Percentiles rank a stretch among this genome's conserved stretches.
phyloP scores from a whole-genome alignment of 345 rosid species.

The Limnanthes douglasii region DNA sequence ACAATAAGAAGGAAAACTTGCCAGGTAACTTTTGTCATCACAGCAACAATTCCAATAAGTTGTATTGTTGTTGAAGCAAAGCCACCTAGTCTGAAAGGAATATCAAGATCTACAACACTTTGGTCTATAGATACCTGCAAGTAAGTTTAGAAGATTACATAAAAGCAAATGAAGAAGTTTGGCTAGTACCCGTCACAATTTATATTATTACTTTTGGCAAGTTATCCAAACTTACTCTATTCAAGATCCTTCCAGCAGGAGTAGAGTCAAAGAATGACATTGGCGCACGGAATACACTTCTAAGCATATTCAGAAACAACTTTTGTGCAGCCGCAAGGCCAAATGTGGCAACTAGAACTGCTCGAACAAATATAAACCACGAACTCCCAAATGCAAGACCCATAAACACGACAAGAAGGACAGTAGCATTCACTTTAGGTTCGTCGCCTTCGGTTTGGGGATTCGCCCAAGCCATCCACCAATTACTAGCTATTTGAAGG shows the following conservation, averaged over 20 bases:
- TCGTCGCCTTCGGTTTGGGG: constrained; percentile 92
- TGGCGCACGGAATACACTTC: constrained; percentile 88
- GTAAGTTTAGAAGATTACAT: constrained; percentile 3
- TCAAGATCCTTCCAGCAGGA: constrained; percentile 93
- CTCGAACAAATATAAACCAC: constrained; percentile 88
- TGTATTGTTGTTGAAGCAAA: constrained; percentile 99
- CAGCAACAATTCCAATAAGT: constrained; percentile 87
- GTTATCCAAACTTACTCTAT: constrained; percentile 52
- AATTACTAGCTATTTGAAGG: constrained; percentile 96
- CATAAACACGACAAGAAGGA: constrained; percentile 76
- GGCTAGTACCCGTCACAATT: constrained; percentile 1
- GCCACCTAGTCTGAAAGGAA: constrained; percentile 98
- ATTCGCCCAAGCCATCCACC: constrained; percentile 99
- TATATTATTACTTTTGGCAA: background rate
- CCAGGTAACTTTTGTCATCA: constrained; percentile 96
- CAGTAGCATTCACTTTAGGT: constrained; percentile 71
- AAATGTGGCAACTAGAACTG: constrained; percentile 93
- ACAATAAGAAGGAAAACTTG: constrained; percentile 92
- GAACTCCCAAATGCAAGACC: constrained; percentile 99
- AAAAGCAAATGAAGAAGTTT: background rate
- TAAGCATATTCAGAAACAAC: constrained; percentile 82
- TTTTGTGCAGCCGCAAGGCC: constrained; percentile 98
- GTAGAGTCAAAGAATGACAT: constrained; percentile 99
- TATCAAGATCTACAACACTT: constrained; percentile 98
- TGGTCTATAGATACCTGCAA: constrained; percentile 94